Evolutionary conservation across 2,329 filamentous ascomycete species (phyloP).

Genomic region (Fusarium multiceps): DNA sequence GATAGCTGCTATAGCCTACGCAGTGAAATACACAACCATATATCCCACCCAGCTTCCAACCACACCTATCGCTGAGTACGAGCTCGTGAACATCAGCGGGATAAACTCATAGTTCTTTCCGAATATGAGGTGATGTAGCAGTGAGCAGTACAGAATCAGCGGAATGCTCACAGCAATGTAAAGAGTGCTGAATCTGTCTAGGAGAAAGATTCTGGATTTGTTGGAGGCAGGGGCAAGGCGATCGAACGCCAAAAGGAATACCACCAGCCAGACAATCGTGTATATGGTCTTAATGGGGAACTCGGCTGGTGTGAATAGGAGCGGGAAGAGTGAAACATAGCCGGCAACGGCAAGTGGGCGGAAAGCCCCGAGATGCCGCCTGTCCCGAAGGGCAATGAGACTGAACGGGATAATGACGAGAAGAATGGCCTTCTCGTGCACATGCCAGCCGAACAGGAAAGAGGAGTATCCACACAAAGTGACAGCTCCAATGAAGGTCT

Average conservation of each 20-base stretch:
- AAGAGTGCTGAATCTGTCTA: constrained; percentile 89
- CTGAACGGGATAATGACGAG: constrained; percentile 96
- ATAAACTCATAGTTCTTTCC: constrained; percentile 87
- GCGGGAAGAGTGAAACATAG: constrained; percentile 93
- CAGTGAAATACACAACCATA: constrained; percentile 87
- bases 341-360: constrained; percentile 91
- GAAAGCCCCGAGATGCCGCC: constrained; percentile 91
- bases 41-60: constrained; percentile 96
- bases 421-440: constrained; percentile 96
- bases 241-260: constrained; percentile 89
- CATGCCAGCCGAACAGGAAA: constrained; percentile 98
- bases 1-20: constrained; percentile 48
- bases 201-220: constrained; percentile 83
- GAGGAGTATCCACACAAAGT: constrained; percentile 96
- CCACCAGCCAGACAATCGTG: constrained; percentile 88
- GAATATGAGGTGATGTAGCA: constrained; percentile 86
- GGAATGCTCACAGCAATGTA: constrained; percentile 93
- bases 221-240: constrained; percentile 85
- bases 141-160: constrained; percentile 86
- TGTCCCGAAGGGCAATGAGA: constrained; percentile 87
- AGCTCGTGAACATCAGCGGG: constrained; percentile 96
- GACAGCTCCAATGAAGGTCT: constrained; percentile 87
- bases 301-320: constrained; percentile 91
- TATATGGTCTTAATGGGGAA: constrained; percentile 95
- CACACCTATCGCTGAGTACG: constrained; percentile 93